Evolutionary conservation across 305 asterid genomes (phyloP).

Genomic region (Solanum aculeatissimum): DNA sequence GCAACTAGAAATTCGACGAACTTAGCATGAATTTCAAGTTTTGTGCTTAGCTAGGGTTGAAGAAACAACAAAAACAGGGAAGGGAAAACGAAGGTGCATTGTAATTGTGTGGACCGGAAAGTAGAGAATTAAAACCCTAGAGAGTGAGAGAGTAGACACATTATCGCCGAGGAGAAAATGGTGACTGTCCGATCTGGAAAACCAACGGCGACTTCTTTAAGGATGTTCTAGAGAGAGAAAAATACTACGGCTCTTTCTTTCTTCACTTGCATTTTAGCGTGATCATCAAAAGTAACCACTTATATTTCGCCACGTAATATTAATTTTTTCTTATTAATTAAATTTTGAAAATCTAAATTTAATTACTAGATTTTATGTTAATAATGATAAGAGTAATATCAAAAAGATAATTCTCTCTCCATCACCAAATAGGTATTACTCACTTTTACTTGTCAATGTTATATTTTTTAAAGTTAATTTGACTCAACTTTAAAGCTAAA

Average conservation of each 20-base stretch:
- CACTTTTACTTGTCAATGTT: too few species aligned
- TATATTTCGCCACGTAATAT: background rate
- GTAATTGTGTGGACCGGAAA: constrained; percentile 3
- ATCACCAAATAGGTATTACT: too few species aligned
- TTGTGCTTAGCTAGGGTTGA: background rate
- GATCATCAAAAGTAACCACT: background rate
- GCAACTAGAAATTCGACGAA: background rate
- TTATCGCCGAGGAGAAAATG: background rate
- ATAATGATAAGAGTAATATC: too few species aligned
- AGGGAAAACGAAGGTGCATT: constrained; percentile 26
- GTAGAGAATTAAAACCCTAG: constrained; percentile 16
- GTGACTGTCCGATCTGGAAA: background rate
- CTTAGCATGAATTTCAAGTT: background rate
- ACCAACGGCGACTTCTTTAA: background rate
- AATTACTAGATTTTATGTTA: too few species aligned
- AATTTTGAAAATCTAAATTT: background rate
- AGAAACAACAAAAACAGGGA: constrained; percentile 1
- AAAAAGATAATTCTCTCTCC: too few species aligned
- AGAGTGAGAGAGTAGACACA: background rate
- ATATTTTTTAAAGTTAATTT: too few species aligned
- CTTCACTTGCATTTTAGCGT: background rate
- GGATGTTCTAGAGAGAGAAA: background rate
- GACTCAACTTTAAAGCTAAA: too few species aligned
- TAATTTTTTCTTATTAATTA: background rate
- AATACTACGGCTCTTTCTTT: background rate